Base-by-base conservation (phyloP, 2,329 filamentous ascomycete genomes). In the Leptographium procerum region DNA sequence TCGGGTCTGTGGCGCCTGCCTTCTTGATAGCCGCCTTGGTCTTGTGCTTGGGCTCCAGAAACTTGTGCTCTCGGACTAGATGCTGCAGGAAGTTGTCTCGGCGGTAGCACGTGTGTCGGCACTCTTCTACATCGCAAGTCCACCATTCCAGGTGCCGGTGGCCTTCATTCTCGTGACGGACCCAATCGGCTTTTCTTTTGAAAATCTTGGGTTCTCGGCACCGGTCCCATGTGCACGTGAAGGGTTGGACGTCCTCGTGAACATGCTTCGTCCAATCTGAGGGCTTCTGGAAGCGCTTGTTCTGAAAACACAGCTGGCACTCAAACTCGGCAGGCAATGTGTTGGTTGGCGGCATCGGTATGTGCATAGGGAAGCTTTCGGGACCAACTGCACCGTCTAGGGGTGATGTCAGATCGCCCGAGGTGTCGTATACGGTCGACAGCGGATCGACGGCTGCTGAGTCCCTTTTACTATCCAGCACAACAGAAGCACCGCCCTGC, bases 221-320 rank as follows among this genome's bases (percentile, higher is more conserved):
- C 55, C 83, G 79, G 2, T 87, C 84, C 75, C 92, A 96, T 0
- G 91, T 96, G 71, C 91, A 96, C 3, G 89, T 95, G 65, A 96
- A 96, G 0, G 91, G 91, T 68, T 94, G 88, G 1, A 96, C 84
- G 68, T 96, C 91, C 71, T 96, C 91, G 65, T 95, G 89, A 1
- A 96, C 89, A 67, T 96, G 91, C 69, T 96, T 96, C 1, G 91
- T 95, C 91, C 91, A 96, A 71, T 96, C 91, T 0, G 91, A 96
- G 19, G 91, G 91, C 70, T 96, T 96, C 65, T 86, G 83, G 65
- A 94, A 91, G 66, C 85, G 89, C 76, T 94, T 95, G 56, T 85
- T 80, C 64, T 86, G 83, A 74, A 89, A 96, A 73, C 91, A 96
- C 26, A 96, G 75, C 43, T 88, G 86, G 65, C 91, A 96, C 73